These are phyloP conservation scores for Fusarium sp. DNA, from an alignment of 2,329 filamentous ascomycete species.

Conservation along the genomic window DNA sequence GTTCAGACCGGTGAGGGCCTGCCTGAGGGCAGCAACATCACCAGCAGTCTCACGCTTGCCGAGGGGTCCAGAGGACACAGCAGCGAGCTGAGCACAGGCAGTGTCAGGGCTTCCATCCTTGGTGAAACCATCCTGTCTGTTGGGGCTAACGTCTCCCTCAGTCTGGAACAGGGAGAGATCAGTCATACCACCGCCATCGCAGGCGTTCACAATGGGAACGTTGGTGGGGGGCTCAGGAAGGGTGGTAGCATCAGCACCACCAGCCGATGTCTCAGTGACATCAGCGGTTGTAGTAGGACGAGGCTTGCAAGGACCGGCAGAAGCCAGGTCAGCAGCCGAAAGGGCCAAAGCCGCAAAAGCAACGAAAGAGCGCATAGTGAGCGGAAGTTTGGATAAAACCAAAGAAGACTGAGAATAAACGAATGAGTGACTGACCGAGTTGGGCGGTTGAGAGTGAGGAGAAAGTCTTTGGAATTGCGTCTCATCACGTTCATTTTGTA, in stretches of 20 bases:
- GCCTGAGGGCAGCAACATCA: conserved; percentile 2
- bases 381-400: neutral
- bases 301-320: conserved; percentile 31
- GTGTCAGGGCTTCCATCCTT: conserved; percentile 10
- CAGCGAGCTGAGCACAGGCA: conserved; percentile 4
- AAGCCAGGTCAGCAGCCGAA: conserved; percentile 20
- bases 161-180: neutral
- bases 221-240: conserved; percentile 3
- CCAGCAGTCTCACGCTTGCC: conserved; percentile 14
- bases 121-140: conserved; percentile 5
- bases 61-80: neutral
- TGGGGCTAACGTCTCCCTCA: neutral
- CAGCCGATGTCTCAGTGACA: neutral
- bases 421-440: conserved; percentile 27
- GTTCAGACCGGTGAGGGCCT: conserved; percentile 18
- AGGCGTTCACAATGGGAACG: conserved; percentile 12
- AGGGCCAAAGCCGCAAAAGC: conserved; percentile 33
- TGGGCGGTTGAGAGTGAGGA: conserved; percentile 22
- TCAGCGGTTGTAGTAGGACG: neutral
- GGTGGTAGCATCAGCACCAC: neutral
- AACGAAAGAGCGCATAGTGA: conserved; percentile 36
- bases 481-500: neutral
- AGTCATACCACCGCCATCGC: conserved; percentile 15
- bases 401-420: neutral
- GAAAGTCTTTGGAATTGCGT: neutral